Conservation (phyloP, 148 eudicot genomes). For the Vaccinium macrocarpon region DNA sequence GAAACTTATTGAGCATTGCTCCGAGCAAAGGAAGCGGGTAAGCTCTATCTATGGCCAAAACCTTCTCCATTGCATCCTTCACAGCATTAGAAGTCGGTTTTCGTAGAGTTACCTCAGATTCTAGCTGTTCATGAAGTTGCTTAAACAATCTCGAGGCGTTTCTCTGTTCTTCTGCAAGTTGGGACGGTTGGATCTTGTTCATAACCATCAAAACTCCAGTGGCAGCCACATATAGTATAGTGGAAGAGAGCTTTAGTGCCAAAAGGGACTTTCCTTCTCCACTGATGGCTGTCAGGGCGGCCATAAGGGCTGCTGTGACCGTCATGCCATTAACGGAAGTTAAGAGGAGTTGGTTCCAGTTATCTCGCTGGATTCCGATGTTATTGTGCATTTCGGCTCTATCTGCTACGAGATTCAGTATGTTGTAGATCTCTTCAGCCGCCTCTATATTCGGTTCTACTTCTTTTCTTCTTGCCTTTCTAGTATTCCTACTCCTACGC, state of each 20-base stretch:
- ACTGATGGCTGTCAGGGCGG: background rate
- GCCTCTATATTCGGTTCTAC: background rate
- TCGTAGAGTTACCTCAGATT: background rate
- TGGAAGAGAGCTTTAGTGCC: slow-evolving; percentile 14
- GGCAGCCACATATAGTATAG: slow-evolving; percentile 7
- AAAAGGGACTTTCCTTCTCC: background rate
- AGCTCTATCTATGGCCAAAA: slow-evolving; percentile 19
- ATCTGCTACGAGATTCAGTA: slow-evolving; percentile 13
- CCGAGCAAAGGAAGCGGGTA: slow-evolving; percentile 22
- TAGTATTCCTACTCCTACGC: no score
- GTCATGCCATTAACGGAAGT: slow-evolving; percentile 14
- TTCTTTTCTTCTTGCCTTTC: background rate
- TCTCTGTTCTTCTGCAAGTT: slow-evolving; percentile 14
- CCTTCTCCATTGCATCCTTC: slow-evolving; percentile 5
- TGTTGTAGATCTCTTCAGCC: background rate
- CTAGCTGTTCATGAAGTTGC: slow-evolving; percentile 12
- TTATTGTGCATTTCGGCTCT: slow-evolving; percentile 21
- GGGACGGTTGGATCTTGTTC: slow-evolving; percentile 20
- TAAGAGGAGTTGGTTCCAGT: slow-evolving; percentile 19
- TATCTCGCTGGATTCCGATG: slow-evolving; percentile 11
- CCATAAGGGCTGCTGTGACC: background rate
- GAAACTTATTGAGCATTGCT: slow-evolving; percentile 20
- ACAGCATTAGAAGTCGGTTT: background rate
- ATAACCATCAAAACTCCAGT: slow-evolving; percentile 10
- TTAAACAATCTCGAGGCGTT: slow-evolving; percentile 16